Evolutionary conservation across 2,329 filamentous ascomycete genomes (phyloP).

Genomic region (Malbranchea zuffiana): DNA sequence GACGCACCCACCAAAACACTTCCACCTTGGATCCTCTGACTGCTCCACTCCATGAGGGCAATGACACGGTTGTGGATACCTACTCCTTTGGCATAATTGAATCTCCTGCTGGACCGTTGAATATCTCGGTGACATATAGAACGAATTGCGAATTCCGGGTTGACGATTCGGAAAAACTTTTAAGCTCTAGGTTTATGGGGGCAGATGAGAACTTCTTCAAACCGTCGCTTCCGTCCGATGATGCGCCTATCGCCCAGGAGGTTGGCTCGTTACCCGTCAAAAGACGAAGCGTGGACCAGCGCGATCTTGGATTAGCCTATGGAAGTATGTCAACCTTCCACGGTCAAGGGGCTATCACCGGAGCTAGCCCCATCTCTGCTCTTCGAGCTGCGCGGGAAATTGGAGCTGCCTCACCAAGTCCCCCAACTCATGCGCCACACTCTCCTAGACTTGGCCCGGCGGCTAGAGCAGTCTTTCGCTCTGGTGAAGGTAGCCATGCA

Average conservation of each 20-base stretch:
- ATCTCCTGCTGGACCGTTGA: conserved; percentile 74
- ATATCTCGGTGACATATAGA: conserved; percentile 71
- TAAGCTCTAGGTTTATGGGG: conserved; percentile 89
- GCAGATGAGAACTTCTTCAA: conserved; percentile 79
- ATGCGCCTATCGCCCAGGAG: conserved; percentile 35
- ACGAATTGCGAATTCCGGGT: conserved; percentile 83
- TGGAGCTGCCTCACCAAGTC: conserved; percentile 37
- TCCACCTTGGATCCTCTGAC: conserved; percentile 57
- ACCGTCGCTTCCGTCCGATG: conserved; percentile 55
- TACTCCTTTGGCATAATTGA: conserved; percentile 77
- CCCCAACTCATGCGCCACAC: conserved; percentile 41
- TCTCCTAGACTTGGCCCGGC: conserved; percentile 34
- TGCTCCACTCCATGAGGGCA: conserved; percentile 56
- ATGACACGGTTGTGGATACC: conserved; percentile 55
- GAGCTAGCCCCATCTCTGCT: conserved; percentile 76
- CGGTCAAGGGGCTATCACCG: conserved; percentile 59
- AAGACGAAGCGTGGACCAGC: conserved; percentile 40
- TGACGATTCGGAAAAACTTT: conserved; percentile 77
- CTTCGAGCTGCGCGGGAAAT: conserved; percentile 56
- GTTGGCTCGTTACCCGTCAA: conserved; percentile 64
- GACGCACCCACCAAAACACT: conserved; percentile 39
- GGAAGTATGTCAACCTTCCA: conserved; percentile 85
- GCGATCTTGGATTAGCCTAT: conserved; percentile 67
- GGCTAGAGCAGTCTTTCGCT: conserved; percentile 41
- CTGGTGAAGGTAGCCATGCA: conserved; percentile 39